Evolutionary conservation across 805 yeast genomes (phyloP), one percentile per base, ranked within the genome.

Genomic region (Tetrapisispora phaffii): DNA sequence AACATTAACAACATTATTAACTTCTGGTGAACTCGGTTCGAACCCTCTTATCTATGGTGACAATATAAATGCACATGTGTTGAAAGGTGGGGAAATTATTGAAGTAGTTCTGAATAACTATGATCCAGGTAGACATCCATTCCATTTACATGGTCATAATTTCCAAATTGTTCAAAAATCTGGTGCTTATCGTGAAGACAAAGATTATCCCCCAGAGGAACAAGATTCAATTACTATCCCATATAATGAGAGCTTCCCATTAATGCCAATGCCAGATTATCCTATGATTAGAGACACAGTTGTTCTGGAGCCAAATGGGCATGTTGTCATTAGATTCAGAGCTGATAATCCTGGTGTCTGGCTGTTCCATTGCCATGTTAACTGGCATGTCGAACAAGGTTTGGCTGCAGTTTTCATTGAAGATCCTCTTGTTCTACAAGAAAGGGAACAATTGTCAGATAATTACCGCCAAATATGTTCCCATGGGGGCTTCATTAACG

Each of bases 331-430:
- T 50, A 77, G 97, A 62, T 90, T 88, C 74, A 77, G 76, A 59
- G 95, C 97, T 44, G 81, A 84, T 63, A 93, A 93, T 66, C 98
- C 97, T 28, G 98, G 98, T 71, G 89, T 89, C 37, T 90, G 97
- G 98, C 77, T 81, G 66, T 93, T 93, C 94, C 98, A 90, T 71
- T 90, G 98, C 69, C 98, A 90, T 65, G 84, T 93, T 59, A 97
- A 93, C 65, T 90, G 98, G 98, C 98, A 93, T 71, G 76, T 90
- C 73, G 75, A 80, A 59, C 97, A 93, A 72, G 98, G 98, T 59
- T 75, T 90, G 57, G 95, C 95, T 12, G 56, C 88, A 45, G 71
- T 74, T 10, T 69, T 93, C 37, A 69, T 90, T 44, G 98, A 90
- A 69, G 96, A 87, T 45, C 98, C 98, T 24, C 54, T 63, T 10